Conservation (phyloP, 495 filamentous ascomycete genomes). For the Astrothelium macrocarpum region DNA sequence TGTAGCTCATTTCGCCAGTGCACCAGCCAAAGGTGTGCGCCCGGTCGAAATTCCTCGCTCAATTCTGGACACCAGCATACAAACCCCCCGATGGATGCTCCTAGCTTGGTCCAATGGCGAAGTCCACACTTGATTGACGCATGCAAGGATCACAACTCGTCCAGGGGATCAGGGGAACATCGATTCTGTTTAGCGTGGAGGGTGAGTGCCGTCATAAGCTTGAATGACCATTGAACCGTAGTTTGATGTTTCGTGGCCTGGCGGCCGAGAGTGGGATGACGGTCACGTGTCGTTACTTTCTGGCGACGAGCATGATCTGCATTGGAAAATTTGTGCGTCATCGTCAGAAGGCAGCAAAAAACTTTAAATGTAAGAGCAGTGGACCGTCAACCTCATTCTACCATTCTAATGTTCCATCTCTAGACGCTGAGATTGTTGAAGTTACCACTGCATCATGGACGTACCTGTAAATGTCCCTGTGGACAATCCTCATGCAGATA, state of each 20-base stretch:
- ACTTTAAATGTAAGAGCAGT: neutral
- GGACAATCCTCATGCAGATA: slow-evolving; percentile 91
- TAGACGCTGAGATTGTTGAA: slow-evolving; percentile 17
- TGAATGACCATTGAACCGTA: too few species aligned
- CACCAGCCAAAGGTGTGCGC: neutral
- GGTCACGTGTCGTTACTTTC: neutral
- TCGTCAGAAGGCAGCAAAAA: neutral
- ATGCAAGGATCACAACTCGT: neutral
- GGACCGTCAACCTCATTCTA: too few species aligned
- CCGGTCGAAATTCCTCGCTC: neutral
- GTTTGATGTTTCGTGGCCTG: slow-evolving; percentile 1
- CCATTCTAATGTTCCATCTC: neutral
- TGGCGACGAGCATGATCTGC: neutral
- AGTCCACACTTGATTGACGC: neutral
- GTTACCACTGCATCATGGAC: slow-evolving; percentile 45
- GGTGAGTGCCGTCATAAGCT: too few species aligned
- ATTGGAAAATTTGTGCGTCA: neutral
- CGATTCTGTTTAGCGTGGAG: too few species aligned
- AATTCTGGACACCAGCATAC: neutral
- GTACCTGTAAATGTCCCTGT: slow-evolving; percentile 75
- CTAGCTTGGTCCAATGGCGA: neutral
- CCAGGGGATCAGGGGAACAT: neutral
- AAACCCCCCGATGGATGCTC: neutral
- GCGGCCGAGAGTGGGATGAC: neutral
- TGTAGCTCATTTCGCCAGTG: slow-evolving; percentile 67